Percentiles rank a stretch among this genome's conserved stretches.
These are phyloP conservation scores for Ajuga reptans DNA, from an alignment of 305 asterid genomes.

Conservation along the genomic window DNA sequence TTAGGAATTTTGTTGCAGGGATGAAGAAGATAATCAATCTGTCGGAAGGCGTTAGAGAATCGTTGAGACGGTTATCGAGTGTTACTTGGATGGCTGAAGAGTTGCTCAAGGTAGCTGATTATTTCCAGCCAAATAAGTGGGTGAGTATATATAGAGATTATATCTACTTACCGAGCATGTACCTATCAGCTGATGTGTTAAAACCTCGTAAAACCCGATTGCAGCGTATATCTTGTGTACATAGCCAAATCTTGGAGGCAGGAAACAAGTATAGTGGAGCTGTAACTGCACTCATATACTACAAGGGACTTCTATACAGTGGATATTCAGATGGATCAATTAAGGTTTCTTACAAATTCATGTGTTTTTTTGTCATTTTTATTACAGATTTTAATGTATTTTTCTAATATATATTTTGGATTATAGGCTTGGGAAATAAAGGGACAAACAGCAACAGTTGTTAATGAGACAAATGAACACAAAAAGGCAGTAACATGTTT, in stretches of 20 bases:
- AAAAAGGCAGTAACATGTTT: constrained; percentile 74
- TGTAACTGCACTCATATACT: constrained; percentile 76
- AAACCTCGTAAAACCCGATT: no score
- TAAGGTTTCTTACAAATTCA: constrained; percentile 41
- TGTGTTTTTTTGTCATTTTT: background rate
- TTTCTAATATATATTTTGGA: background rate
- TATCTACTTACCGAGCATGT: no score
- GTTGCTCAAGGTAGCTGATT: constrained; percentile 80
- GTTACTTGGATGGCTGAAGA: constrained; percentile 97
- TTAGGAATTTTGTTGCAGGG: constrained; percentile 45
- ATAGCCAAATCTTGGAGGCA: constrained; percentile 68
- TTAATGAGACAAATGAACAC: constrained; percentile 54
- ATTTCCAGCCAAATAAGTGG: constrained; percentile 92
- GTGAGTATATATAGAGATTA: constrained; percentile 33
- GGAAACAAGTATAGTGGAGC: constrained; percentile 57
- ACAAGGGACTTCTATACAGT: constrained; percentile 66
- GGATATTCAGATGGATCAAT: constrained; percentile 84
- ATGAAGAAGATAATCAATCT: constrained; percentile 68
- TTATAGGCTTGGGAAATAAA: constrained; percentile 77
- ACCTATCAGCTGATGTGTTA: no score
- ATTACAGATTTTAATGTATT: no score
- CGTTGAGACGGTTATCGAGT: constrained; percentile 74
- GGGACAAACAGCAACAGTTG: constrained; percentile 64
- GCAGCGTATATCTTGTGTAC: constrained; percentile 94
- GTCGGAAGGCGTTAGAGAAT: constrained; percentile 86